phyloP scores from a whole-genome alignment of 768 basidiomycete species.

The Xerocomellus dryophilus region DNA sequence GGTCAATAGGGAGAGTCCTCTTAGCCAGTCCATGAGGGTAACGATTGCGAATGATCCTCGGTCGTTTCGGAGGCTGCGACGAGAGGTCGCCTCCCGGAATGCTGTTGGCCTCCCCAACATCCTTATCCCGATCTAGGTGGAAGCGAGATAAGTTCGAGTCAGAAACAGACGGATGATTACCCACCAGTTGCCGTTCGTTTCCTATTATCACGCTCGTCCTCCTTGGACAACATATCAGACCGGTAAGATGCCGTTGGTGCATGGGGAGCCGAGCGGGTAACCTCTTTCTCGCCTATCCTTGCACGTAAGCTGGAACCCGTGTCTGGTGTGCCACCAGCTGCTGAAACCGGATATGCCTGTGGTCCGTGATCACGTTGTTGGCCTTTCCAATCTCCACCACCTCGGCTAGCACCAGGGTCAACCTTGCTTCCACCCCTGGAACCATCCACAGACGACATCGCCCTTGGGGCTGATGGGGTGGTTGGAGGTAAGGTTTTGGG shows the following conservation, averaged over 20 bases:
- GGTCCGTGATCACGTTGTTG: slow-evolving; percentile 35
- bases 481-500: slow-evolving; percentile 53
- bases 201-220: slow-evolving; percentile 65
- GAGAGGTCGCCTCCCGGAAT: slow-evolving; percentile 37
- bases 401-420: slow-evolving; percentile 35
- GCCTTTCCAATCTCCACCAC: slow-evolving; percentile 52
- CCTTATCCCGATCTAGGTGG: slow-evolving; percentile 61
- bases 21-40: slow-evolving; percentile 52
- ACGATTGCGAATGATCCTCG: slow-evolving; percentile 54
- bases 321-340: slow-evolving; percentile 19
- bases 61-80: slow-evolving; percentile 54
- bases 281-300: slow-evolving; percentile 62
- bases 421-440: slow-evolving; percentile 39
- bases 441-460: slow-evolving; percentile 55
- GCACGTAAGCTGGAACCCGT: slow-evolving; percentile 45
- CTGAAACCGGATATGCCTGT: slow-evolving; percentile 23
- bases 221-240: slow-evolving; percentile 42
- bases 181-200: slow-evolving; percentile 71
- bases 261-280: slow-evolving; percentile 38
- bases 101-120: slow-evolving; percentile 38
- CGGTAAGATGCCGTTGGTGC: slow-evolving; percentile 44
- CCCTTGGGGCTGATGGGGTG: slow-evolving; percentile 68
- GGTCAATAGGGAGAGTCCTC: slow-evolving; percentile 62
- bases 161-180: slow-evolving; percentile 15
- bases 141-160: slow-evolving; percentile 2